Conservation (phyloP, 2,329 filamentous ascomycete genomes). For the Pseudogymnoascus sp. region DNA sequence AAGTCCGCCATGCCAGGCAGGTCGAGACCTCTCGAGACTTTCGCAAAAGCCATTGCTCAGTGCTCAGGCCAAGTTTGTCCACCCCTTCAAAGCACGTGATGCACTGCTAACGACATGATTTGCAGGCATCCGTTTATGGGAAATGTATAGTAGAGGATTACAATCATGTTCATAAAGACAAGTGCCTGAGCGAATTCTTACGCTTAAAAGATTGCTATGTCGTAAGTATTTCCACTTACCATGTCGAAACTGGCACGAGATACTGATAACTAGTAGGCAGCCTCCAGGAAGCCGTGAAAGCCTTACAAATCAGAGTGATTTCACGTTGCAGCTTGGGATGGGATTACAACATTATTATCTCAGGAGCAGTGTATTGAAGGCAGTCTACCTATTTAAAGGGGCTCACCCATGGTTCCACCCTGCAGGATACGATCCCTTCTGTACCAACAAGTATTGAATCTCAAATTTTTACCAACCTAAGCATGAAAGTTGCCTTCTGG, state of each 20-base stretch:
- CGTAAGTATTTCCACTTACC: slow-evolving; percentile 41
- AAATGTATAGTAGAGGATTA: slow-evolving; percentile 89
- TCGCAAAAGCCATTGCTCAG: slow-evolving; percentile 56
- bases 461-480: slow-evolving; percentile 68
- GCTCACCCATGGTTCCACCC: slow-evolving; percentile 4
- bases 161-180: slow-evolving; percentile 81
- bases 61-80: slow-evolving; percentile 54
- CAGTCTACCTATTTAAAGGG: background rate
- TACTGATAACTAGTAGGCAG: slow-evolving; percentile 33
- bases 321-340: background rate
- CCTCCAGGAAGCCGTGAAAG: slow-evolving; percentile 39
- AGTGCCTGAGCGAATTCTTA: slow-evolving; percentile 79
- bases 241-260: background rate
- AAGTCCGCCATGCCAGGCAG: slow-evolving; percentile 26
- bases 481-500: slow-evolving; percentile 70
- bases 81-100: slow-evolving; percentile 4
- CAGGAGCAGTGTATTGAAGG: background rate
- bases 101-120: background rate
- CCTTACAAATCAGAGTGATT: slow-evolving; percentile 6
- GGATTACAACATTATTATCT: background rate
- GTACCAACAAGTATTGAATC: slow-evolving; percentile 8
- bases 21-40: slow-evolving; percentile 58
- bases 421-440: background rate
- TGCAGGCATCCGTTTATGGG: slow-evolving; percentile 73
- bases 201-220: slow-evolving; percentile 79